A percentile compares a stretch with the other conserved stretches of the same genome.
Evolutionary conservation across 2,329 filamentous ascomycete genomes (phyloP).

Genomic region (Talaromyces sp.): DNA sequence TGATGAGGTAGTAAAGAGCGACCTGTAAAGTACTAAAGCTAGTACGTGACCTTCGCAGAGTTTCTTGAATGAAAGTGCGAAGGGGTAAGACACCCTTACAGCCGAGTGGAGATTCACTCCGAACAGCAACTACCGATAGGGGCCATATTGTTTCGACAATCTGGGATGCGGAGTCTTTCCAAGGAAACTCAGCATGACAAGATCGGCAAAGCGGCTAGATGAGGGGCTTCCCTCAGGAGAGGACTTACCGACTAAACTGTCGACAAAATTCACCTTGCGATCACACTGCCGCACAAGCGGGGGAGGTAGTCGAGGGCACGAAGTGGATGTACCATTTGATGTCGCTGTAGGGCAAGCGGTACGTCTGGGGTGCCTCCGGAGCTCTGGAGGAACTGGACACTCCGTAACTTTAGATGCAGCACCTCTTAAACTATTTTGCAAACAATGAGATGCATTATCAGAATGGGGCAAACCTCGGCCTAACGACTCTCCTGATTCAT

Average conservation of each 20-base stretch:
- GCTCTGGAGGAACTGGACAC: conserved; percentile 36
- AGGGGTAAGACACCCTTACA: conserved; percentile 79
- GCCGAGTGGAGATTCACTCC: conserved; percentile 61
- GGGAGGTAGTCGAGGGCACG: conserved; percentile 64
- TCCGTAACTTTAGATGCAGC: conserved; percentile 30
- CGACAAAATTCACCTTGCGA: conserved; percentile 91
- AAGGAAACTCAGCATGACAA: conserved; percentile 26
- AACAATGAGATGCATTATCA: conserved; percentile 24
- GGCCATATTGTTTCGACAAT: conserved; percentile 98
- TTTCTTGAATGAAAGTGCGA: conserved; percentile 96
- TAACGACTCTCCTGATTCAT: conserved; percentile 26
- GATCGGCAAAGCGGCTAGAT: conserved; percentile 21
- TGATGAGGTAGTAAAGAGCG: conserved; percentile 89
- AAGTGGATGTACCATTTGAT: conserved; percentile 40
- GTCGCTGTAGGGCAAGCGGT: conserved; percentile 52
- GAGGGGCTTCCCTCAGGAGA: conserved; percentile 26
- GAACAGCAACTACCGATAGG: conserved; percentile 74
- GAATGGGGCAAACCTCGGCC: conserved; percentile 26
- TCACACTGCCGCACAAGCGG: conserved; percentile 80
- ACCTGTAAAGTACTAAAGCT: conserved; percentile 98
- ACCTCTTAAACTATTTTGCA: conserved; percentile 29
- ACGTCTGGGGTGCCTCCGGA: conserved; percentile 53
- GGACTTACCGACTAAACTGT: conserved; percentile 91
- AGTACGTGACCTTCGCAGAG: conserved; percentile 85
- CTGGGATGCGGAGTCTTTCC: conserved; percentile 87